Base-by-base conservation (phyloP, 2,329 filamentous ascomycete species). In the Trichoderma sp. region DNA sequence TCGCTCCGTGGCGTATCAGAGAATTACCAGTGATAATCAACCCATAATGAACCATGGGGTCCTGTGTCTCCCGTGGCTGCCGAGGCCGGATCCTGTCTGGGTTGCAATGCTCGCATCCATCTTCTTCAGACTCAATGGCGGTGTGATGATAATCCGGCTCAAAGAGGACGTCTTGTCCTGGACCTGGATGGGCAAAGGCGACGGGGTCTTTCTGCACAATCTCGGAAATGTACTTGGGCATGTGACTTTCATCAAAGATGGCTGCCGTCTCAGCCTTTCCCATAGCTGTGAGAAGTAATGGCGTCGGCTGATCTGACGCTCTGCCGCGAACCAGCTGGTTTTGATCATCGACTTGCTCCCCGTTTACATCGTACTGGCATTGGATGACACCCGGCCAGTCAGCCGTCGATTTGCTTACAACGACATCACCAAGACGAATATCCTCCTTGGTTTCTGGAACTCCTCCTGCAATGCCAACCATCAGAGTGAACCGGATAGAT, bases 381-480 rank as follows among this genome's bases (percentile, higher is more conserved):
- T 69, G 56, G 3, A 60, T 6, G 18, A 61, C 39, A 14, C 56
- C 66, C 5, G 36, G 28, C n/a, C 28, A 26, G 30, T n/a, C 51
- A 18, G 24, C 56, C 2, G 56, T 61, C 2, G 56, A 53, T 21
- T 26, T 32, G 36, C 66, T 61, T 14, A 61, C 66, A 51, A 69
- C 66, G 21, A 69, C 56, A 53, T 69, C 66, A 3, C 66, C 66
- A 36, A 69, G 66, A 12, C 66, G 66, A 32, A 69, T 51, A 26
- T 69, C 57, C 14, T 34, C 43, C 3, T 61, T 34, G 12, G 36
- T 26, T 2, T 15, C 21, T 4, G 56, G 66, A 34, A 61, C 56
- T 8, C 66, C 66, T 12, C 66, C 66, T 1, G 6, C 66, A 34
- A 69, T 69, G 30, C 66, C 66, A 32, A 69, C 56, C 4, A 69